Evolutionary conservation across 108 stramenopile species (phyloP).

Genomic region (Nitzschia sp.): DNA sequence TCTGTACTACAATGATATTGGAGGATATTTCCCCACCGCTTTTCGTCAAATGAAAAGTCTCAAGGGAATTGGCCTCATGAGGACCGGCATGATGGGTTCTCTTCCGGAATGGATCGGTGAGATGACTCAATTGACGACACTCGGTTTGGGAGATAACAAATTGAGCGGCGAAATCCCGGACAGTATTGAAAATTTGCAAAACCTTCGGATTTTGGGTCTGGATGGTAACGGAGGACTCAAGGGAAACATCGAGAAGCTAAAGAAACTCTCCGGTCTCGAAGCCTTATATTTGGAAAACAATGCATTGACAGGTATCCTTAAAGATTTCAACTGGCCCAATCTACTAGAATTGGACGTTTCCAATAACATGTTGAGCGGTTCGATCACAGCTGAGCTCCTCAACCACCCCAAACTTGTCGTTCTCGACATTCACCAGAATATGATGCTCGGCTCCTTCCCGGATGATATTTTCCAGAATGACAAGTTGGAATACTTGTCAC

Average conservation of each 20-base stretch:
- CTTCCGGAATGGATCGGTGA: slow-evolving; percentile 22
- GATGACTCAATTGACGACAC: slow-evolving; percentile 20
- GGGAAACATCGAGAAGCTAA: slow-evolving; percentile 15
- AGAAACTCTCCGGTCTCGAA: slow-evolving; percentile 11
- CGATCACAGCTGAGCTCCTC: slow-evolving; percentile 5
- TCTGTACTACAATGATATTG: slow-evolving; percentile 24
- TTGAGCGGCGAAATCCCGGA: slow-evolving; percentile 28
- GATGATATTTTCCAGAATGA: slow-evolving; percentile 8
- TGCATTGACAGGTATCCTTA: slow-evolving; percentile 8
- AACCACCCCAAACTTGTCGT: slow-evolving; percentile 13
- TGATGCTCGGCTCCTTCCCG: slow-evolving; percentile 31
- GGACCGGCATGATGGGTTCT: slow-evolving; percentile 14
- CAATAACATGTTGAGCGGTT: slow-evolving; percentile 2
- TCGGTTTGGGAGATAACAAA: slow-evolving; percentile 29
- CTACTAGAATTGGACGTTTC: slow-evolving; percentile 21
- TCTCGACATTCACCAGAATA: slow-evolving; percentile 28
- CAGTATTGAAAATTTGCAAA: slow-evolving; percentile 11
- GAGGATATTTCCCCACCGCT: slow-evolving; percentile 8
- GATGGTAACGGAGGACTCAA: slow-evolving; percentile 12
- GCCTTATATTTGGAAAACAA: slow-evolving; percentile 31
- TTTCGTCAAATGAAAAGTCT: slow-evolving; percentile 1
- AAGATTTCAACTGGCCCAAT: slow-evolving; percentile 8
- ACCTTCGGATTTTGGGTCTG: slow-evolving; percentile 23
- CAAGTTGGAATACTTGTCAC: slow-evolving; percentile 20
- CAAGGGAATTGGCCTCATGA: slow-evolving; percentile 11